A percentile compares a stretch with the other conserved stretches of the same genome.
These are phyloP conservation scores for Cephaloascus fragrans DNA, from an alignment of 805 yeast species.

Conservation along the genomic window DNA sequence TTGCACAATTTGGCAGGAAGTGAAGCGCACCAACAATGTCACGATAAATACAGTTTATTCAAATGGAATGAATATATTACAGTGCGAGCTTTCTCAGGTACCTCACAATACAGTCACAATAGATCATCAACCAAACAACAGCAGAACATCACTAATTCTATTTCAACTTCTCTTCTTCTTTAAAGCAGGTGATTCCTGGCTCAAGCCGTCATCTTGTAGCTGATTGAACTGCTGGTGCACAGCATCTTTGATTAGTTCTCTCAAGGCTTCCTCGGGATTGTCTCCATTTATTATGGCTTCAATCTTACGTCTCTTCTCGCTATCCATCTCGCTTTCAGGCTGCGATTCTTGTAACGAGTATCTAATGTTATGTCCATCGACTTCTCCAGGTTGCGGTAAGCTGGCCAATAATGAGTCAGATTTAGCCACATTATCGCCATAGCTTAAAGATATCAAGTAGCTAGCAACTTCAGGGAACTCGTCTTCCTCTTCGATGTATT, in stretches of 20 bases:
- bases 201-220: slow-evolving; percentile 7
- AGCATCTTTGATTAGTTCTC: slow-evolving; percentile 55
- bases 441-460: slow-evolving; percentile 41
- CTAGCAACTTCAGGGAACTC: slow-evolving; percentile 73
- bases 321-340: slow-evolving; percentile 28
- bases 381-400: slow-evolving; percentile 17
- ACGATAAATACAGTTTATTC: too few species aligned
- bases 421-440: slow-evolving; percentile 15
- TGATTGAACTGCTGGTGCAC: slow-evolving; percentile 45
- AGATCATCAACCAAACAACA: too few species aligned
- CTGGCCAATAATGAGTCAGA: slow-evolving; percentile 4
- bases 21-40: too few species aligned
- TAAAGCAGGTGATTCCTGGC: slow-evolving; percentile 17
- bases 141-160: too few species aligned
- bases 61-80: too few species aligned
- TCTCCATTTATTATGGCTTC: slow-evolving; percentile 70
- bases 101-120: too few species aligned
- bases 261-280: slow-evolving; percentile 70
- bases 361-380: slow-evolving; percentile 43
- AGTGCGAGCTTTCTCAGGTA: too few species aligned
- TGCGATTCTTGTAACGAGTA: slow-evolving; percentile 42
- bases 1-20: too few species aligned
- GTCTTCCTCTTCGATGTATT: slow-evolving; percentile 72
- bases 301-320: slow-evolving; percentile 51
- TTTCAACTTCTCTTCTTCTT: slow-evolving; percentile 20